Conservation (phyloP, 2,329 filamentous ascomycete genomes). For the Aspergillus luchuensis region DNA sequence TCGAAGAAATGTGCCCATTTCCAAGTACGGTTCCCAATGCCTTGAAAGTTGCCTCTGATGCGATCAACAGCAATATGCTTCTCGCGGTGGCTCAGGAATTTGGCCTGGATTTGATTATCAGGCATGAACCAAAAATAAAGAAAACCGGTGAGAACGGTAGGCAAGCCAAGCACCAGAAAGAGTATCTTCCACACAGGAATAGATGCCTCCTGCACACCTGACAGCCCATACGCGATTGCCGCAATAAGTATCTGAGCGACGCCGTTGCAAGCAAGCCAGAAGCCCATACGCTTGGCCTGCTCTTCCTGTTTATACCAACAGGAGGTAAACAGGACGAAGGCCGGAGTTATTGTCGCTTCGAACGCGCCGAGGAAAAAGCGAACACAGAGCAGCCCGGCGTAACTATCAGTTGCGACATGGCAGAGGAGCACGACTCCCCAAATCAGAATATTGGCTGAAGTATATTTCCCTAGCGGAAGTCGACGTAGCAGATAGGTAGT, state of each 20-base stretch:
- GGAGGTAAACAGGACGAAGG: conserved; percentile 18
- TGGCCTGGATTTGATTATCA: conserved; percentile 9
- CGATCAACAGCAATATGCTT: conserved; percentile 16
- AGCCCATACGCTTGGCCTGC: conserved; percentile 18
- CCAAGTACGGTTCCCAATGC: conserved; percentile 15
- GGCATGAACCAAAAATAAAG: conserved; percentile 17
- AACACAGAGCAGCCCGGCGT: conserved; percentile 20
- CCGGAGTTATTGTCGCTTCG: conserved; percentile 18
- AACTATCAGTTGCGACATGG: conserved; percentile 20
- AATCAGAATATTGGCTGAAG: conserved; percentile 38
- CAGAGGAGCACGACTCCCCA: conserved; percentile 26
- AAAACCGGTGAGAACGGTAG: conserved; percentile 11
- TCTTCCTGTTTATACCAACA: conserved; percentile 19
- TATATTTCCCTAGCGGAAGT: conserved; percentile 52
- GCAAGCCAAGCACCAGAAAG: conserved; percentile 18
- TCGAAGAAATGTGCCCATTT: conserved; percentile 19
- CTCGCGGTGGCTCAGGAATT: conserved; percentile 18
- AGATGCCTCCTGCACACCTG: neutral
- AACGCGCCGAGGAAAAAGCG: conserved; percentile 24
- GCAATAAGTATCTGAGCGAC: conserved; percentile 16
- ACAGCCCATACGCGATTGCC: conserved; percentile 17
- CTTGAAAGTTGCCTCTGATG: conserved; percentile 19
- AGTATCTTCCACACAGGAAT: conserved; percentile 4
- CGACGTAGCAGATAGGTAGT: conserved; percentile 52
- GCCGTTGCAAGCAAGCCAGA: conserved; percentile 21